Conservation (phyloP, 805 yeast genomes). For the Saturnispora mendoncae region DNA sequence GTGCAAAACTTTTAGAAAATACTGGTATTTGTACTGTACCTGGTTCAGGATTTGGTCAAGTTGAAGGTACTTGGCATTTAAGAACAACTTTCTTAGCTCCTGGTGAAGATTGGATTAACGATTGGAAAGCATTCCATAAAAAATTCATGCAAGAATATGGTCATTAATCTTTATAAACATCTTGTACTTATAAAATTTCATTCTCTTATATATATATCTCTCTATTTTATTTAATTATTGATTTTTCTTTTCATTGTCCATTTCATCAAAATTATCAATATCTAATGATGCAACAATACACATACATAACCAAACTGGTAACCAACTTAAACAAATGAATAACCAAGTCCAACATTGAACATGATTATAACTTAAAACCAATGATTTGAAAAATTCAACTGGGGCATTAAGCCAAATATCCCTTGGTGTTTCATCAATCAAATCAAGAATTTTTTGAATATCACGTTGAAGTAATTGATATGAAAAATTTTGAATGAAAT, state of each 20-base stretch:
- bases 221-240: constrained; percentile 1
- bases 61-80: constrained; percentile 78
- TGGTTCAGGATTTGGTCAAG: constrained; percentile 95
- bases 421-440: constrained; percentile 10
- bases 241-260: constrained; percentile 12
- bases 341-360: constrained; percentile 84
- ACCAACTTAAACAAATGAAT: constrained; percentile 65
- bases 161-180: background rate
- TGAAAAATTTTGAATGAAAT: constrained; percentile 25
- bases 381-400: constrained; percentile 37
- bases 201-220: background rate
- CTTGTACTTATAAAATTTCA: background rate
- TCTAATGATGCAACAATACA: constrained; percentile 21
- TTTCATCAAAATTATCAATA: constrained; percentile 13
- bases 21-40: constrained; percentile 98
- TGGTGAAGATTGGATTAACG: constrained; percentile 78
- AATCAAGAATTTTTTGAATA: constrained; percentile 14
- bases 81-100: constrained; percentile 97
- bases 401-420: constrained; percentile 25
- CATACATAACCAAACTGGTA: constrained; percentile 62
- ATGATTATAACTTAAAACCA: constrained; percentile 56
- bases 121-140: constrained; percentile 73
- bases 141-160: constrained; percentile 53
- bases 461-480: constrained; percentile 15
- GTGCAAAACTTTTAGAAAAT: constrained; percentile 67